Evolutionary conservation across 202 grass and related monocot genomes (phyloP), one percentile per base, ranked within the genome.

Genomic region (Saccharum hybrid): DNA sequence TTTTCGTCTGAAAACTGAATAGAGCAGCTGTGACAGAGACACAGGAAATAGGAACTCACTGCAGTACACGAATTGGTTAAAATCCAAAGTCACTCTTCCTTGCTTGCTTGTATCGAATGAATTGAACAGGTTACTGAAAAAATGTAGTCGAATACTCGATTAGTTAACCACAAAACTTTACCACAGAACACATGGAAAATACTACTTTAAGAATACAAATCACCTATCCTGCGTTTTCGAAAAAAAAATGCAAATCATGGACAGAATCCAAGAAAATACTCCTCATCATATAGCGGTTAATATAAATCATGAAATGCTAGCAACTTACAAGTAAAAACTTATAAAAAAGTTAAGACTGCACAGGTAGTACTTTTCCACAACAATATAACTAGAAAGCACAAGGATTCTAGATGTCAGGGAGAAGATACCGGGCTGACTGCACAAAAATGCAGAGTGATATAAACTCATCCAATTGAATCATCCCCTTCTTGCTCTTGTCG

Each of bases 51-150:
- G 63, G 66, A 69, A 97, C 94, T 93, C 78, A 93, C 94, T 88
- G 66, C 94, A 97, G 81, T 93, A 97, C 42, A 97, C 45, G 49
- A 97, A 97, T 74, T 97, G 91, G 79, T 97, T 97, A 79, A 97
- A 97, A 88, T 97, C 94, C 66, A 97, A 59, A 28, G 82, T 91
- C 46, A 97, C 88, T 88, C 91, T 85, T 83, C 91, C 94, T 86
- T 91, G 91, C 81, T 97, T 91, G 48, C 69, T 86, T 83, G 86
- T 91, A 76, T 93, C 91, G 11, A 97, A 97, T 31, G 94, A 93
- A 82, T 86, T 88, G 79, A 91, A 97, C 81, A 93, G 76, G 52
- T 93, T 97, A 10, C 94, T 97, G 22, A 36, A 89, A 69, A 83
- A 70, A 63, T 7, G 48, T 45, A 22, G 34, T 52, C 19, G 33